These are phyloP conservation scores for Phylloporus rhodoxanthus DNA, from an alignment of 768 basidiomycete genomes.

Conservation along the genomic window DNA sequence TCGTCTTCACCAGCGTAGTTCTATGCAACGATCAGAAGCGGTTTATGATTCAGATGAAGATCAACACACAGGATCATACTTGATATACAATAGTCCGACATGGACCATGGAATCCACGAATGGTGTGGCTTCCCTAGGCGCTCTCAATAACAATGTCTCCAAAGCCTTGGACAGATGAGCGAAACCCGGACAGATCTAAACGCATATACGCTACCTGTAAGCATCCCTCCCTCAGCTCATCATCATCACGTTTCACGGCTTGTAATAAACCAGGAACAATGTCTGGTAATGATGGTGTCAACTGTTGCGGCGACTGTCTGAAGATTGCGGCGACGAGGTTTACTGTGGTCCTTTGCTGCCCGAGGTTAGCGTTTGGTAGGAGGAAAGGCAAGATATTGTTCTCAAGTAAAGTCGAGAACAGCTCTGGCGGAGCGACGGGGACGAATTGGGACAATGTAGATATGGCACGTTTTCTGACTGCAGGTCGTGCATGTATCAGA, in stretches of 20 bases:
- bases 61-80: slow-evolving; percentile 76
- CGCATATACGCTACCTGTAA: slow-evolving; percentile 50
- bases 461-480: slow-evolving; percentile 91
- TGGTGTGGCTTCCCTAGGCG: slow-evolving; percentile 74
- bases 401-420: slow-evolving; percentile 58
- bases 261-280: slow-evolving; percentile 69
- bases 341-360: slow-evolving; percentile 71
- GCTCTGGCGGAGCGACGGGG: slow-evolving; percentile 56
- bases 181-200: background rate
- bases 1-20: slow-evolving; percentile 74
- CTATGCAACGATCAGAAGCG: slow-evolving; percentile 32
- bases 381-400: slow-evolving; percentile 58
- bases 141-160: slow-evolving; percentile 78
- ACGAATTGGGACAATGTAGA: slow-evolving; percentile 80
- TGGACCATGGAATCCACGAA: slow-evolving; percentile 67
- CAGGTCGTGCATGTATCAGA: slow-evolving; percentile 69
- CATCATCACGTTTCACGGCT: slow-evolving; percentile 68
- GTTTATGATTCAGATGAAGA: background rate
- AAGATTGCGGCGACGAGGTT: slow-evolving; percentile 77
- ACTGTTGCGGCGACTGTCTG: slow-evolving; percentile 62
- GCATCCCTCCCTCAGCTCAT: slow-evolving; percentile 75
- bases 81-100: slow-evolving; percentile 72
- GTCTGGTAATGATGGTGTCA: slow-evolving; percentile 53
- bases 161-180: slow-evolving; percentile 46
- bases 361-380: slow-evolving; percentile 44